Conservation (phyloP, 202 grass and related monocot species). For the Schoenoplectus triqueter region DNA sequence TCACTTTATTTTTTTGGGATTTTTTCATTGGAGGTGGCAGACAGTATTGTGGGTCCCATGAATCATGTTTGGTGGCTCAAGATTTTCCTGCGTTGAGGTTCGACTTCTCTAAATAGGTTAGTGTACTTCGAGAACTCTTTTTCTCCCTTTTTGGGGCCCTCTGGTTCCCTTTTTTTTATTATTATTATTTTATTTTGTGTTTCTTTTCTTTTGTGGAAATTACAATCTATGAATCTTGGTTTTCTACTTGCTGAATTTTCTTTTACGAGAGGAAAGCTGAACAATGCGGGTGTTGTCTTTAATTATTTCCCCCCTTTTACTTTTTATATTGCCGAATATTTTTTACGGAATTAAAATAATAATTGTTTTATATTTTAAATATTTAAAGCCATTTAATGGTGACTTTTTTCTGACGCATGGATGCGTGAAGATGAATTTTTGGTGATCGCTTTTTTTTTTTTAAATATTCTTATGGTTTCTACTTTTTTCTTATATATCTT, state of each 20-base stretch:
- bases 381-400: neutral
- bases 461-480: neutral
- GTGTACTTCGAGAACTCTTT: constrained; percentile 11
- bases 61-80: constrained; percentile 27
- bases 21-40: constrained; percentile 33
- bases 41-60: constrained; percentile 20
- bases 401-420: neutral
- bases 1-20: neutral
- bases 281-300: neutral
- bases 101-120: constrained; percentile 31
- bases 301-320: neutral
- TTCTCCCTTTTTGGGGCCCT: neutral
- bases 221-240: neutral
- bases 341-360: neutral
- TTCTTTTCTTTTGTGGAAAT: constrained; percentile 12
- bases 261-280: neutral
- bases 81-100: constrained; percentile 25
- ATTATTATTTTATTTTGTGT: neutral
- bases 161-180: neutral
- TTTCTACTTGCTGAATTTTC: neutral
- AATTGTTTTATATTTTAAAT: neutral
- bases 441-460: constrained; percentile 7
- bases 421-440: constrained; percentile 18
- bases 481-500: neutral
- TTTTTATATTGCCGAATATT: constrained; percentile 1